These are phyloP conservation scores for Penicillium canescens DNA, from an alignment of 495 filamentous ascomycete species.

Conservation along the genomic window DNA sequence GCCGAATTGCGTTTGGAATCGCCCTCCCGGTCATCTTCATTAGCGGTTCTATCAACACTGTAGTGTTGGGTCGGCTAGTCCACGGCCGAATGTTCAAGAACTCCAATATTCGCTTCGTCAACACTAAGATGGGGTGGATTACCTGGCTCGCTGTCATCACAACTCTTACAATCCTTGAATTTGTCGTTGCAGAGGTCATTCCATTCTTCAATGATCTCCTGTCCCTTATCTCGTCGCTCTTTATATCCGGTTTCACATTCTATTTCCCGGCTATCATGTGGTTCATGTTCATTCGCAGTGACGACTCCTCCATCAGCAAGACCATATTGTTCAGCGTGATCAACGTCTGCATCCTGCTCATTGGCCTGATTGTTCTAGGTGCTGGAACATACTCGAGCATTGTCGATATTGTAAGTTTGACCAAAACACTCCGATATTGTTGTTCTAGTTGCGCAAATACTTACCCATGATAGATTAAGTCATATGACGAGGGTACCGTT, in stretches of 20 bases:
- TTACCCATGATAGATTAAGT: slow-evolving; percentile 32
- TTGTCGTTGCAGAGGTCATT: slow-evolving; percentile 67
- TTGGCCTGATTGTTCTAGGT: slow-evolving; percentile 51
- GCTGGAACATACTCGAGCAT: slow-evolving; percentile 58
- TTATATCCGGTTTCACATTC: slow-evolving; percentile 34
- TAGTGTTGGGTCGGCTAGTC: slow-evolving; percentile 59
- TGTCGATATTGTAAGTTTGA: slow-evolving; percentile 56
- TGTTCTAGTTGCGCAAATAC: slow-evolving; percentile 6
- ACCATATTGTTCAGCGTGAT: slow-evolving; percentile 22
- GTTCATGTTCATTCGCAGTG: slow-evolving; percentile 55
- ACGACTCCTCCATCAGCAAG: slow-evolving; percentile 35
- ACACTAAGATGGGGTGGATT: slow-evolving; percentile 56
- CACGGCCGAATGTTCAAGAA: slow-evolving; percentile 57
- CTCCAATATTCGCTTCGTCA: slow-evolving; percentile 57
- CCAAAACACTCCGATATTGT: not conserved
- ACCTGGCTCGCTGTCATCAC: slow-evolving; percentile 58
- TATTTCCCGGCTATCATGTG: slow-evolving; percentile 57
- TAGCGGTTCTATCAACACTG: slow-evolving; percentile 64
- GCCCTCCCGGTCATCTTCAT: slow-evolving; percentile 74
- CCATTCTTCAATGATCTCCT: slow-evolving; percentile 67
- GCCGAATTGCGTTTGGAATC: slow-evolving; percentile 71
- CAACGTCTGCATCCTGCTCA: slow-evolving; percentile 25
- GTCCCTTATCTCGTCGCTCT: slow-evolving; percentile 52
- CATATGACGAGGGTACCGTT: slow-evolving; percentile 43
- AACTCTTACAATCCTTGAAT: slow-evolving; percentile 59